Evolutionary conservation across 1,284 basidiomycete species (phyloP), one percentile per base, ranked within the genome.

Genomic region (Tilletia caries): DNA sequence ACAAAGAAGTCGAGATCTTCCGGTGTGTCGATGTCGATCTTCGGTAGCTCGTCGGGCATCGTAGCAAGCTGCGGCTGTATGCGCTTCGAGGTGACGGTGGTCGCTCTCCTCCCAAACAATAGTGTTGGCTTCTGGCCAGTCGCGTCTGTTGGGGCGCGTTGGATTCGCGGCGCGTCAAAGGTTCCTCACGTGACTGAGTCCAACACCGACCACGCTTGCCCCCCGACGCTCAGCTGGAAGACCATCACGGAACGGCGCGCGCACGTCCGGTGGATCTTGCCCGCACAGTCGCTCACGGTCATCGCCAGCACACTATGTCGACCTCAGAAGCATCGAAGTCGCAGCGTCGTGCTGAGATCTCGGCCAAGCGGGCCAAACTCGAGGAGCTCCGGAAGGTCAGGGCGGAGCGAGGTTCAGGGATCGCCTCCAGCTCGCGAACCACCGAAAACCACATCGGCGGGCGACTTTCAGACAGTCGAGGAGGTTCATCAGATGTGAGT

Each of bases 331-430:
- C 27, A 12, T 62, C 58, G 10, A 62, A 78, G 41, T 84, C 86
- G 66, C 75, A 84, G 65, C 86, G 90, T 48, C 85, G 89, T 78
- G 88, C 90, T 78, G 94, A 97, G 85, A 92, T 98, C 73, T 93
- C 95, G 84, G 92, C 91, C 50, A 98, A 98, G 85, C 87, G 90
- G 71, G 89, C 89, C 6, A 94, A 93, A 84, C 89, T 98, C 52
- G 92, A 89, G 64, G 92, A 94, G 73, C 86, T 94, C 34, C 87
- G 90, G 71, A 88, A 89, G 79, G 90, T 89, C 48, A 85, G 92
- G 50, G 88, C 88, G 64, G 89, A 90, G 71, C 86, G 91, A 72
- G 88, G 29, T 8, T 27, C 58, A 34, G 58, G 90, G 78, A 87
- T 86, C 68, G 86, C 58, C 58, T 62, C 58, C 6, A 33, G 29